phyloP scores from a whole-genome alignment of 768 basidiomycete species.

The Pleurotus giganteus region DNA sequence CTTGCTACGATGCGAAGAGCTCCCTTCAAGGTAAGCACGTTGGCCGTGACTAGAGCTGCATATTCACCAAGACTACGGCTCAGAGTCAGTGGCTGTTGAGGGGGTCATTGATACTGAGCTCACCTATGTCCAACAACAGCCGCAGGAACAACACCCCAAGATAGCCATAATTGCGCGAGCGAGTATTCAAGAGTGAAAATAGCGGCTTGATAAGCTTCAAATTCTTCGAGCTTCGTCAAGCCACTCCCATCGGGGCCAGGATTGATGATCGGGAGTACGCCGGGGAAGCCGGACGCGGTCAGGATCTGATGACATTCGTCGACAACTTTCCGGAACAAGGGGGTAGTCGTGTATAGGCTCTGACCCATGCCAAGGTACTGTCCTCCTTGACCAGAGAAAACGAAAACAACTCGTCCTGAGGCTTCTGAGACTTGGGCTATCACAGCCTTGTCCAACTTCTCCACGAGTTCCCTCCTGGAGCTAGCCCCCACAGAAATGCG shows the following conservation, averaged over 20 bases:
- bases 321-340: constrained; percentile 48
- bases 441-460: constrained; percentile 37
- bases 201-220: constrained; percentile 50
- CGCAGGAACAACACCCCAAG: constrained; percentile 61
- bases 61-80: constrained; percentile 73
- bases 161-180: constrained; percentile 60
- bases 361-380: constrained; percentile 68
- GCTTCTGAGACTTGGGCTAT: constrained; percentile 26
- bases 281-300: constrained; percentile 44
- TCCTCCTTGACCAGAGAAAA: constrained; percentile 74
- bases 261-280: constrained; percentile 46
- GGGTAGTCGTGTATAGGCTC: constrained; percentile 47
- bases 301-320: constrained; percentile 59
- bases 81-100: not conserved
- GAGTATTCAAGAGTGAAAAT: constrained; percentile 65
- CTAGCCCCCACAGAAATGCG: constrained; percentile 50
- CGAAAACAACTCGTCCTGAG: constrained; percentile 47
- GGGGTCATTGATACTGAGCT: constrained; percentile 16
- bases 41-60: constrained; percentile 61
- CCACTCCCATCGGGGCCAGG: constrained; percentile 18
- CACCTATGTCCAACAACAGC: constrained; percentile 75
- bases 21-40: constrained; percentile 52
- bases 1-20: constrained; percentile 59
- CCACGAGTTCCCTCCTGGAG: constrained; percentile 42
- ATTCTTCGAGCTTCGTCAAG: constrained; percentile 30